phyloP scores from a whole-genome alignment of 768 basidiomycete genomes.

The Suillus lakei region DNA sequence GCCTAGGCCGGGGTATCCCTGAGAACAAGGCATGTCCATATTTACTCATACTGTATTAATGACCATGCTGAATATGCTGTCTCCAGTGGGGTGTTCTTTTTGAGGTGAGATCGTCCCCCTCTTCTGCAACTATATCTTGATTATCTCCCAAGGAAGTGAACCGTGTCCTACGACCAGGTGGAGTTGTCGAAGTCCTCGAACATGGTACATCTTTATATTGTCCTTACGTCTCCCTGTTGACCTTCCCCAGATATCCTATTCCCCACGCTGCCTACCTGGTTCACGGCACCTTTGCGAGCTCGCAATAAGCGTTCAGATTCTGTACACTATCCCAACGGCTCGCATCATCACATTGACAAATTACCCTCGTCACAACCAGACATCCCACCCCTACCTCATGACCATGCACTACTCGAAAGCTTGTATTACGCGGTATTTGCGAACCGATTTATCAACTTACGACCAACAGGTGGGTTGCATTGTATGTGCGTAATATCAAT shows the following conservation, averaged over 20 bases:
- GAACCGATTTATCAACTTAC: slow-evolving; percentile 72
- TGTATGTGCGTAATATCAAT: background rate
- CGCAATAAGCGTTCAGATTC: slow-evolving; percentile 53
- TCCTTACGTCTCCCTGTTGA: background rate
- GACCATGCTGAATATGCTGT: slow-evolving; percentile 11
- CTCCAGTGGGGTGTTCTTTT: slow-evolving; percentile 69
- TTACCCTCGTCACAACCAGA: slow-evolving; percentile 35
- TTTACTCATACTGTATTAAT: slow-evolving; percentile 11
- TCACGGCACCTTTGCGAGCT: slow-evolving; percentile 68
- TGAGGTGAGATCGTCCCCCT: slow-evolving; percentile 46
- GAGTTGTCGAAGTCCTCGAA: slow-evolving; percentile 73
- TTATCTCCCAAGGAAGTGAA: slow-evolving; percentile 62
- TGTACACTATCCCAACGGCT: slow-evolving; percentile 54
- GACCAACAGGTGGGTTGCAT: slow-evolving; percentile 61
- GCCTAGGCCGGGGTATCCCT: slow-evolving; percentile 68
- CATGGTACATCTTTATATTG: slow-evolving; percentile 53
- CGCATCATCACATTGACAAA: slow-evolving; percentile 37
- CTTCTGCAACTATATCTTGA: slow-evolving; percentile 6
- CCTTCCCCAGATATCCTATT: slow-evolving; percentile 65
- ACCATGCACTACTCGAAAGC: slow-evolving; percentile 72
- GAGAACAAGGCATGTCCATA: slow-evolving; percentile 64
- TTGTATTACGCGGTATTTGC: slow-evolving; percentile 70
- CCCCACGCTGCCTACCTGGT: slow-evolving; percentile 78
- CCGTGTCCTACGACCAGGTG: slow-evolving; percentile 71
- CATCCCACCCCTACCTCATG: slow-evolving; percentile 51